Evolutionary conservation across 306 rosid species (phyloP).

Genomic region (Fragaria vesca): DNA sequence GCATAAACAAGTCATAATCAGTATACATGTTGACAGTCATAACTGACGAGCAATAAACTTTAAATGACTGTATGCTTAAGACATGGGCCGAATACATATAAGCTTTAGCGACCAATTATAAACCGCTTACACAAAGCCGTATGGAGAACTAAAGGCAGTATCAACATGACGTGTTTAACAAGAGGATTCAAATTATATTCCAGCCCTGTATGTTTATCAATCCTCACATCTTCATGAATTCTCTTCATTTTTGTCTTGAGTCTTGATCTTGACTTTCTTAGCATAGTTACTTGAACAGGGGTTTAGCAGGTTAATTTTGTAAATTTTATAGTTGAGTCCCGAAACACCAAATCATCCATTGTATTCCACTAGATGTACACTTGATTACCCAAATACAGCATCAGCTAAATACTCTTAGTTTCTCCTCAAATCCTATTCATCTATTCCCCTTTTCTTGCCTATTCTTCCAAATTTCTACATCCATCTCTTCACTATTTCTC

Average conservation of each 20-base stretch:
- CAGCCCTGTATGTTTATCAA: not conserved
- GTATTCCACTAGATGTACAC: not conserved
- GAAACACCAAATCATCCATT: not conserved
- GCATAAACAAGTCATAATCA: slow-evolving; percentile 21
- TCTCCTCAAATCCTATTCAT: not conserved
- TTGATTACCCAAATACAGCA: not conserved
- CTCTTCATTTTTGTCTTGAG: not conserved
- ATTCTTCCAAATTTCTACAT: not conserved
- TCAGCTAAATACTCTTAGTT: not conserved
- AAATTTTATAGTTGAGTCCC: not conserved
- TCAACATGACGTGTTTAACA: not conserved
- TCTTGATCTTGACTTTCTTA: not conserved
- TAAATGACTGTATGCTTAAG: not conserved
- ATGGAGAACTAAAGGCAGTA: not conserved
- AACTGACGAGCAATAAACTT: not conserved
- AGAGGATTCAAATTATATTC: not conserved
- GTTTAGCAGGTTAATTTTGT: not conserved
- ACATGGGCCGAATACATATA: not conserved
- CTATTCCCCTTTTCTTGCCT: not conserved
- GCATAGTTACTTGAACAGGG: not conserved
- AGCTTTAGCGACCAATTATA: not conserved
- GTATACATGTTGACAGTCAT: slow-evolving; percentile 4
- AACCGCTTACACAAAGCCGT: not conserved
- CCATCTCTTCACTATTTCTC: not conserved
- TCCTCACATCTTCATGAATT: not conserved